Conservation (phyloP, 2,329 filamentous ascomycete genomes). For the Hypoxylon sp. region DNA sequence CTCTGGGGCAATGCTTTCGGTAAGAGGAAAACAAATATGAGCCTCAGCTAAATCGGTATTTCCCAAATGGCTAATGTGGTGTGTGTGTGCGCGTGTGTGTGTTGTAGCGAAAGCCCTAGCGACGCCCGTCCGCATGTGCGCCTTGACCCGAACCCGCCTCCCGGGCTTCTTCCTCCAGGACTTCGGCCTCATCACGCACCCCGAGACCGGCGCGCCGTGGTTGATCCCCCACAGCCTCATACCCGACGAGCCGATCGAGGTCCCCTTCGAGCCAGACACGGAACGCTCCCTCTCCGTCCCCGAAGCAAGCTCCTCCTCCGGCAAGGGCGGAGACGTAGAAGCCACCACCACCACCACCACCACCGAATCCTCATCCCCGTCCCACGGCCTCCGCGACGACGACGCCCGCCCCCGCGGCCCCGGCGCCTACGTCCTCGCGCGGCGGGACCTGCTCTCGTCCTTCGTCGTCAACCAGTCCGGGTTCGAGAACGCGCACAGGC, state of each 20-base stretch:
- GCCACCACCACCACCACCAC: too few species aligned
- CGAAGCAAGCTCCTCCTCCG: conserved; percentile 5
- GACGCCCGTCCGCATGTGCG: conserved; percentile 68
- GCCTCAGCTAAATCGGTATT: too few species aligned
- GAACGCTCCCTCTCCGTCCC: too few species aligned
- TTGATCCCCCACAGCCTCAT: conserved; percentile 63
- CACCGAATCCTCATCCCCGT: conserved; percentile 10
- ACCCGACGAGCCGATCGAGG: conserved; percentile 36
- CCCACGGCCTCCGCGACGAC: conserved; percentile 6
- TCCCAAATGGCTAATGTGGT: too few species aligned
- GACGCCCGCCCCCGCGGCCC: conserved; percentile 40
- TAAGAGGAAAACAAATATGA: conserved; percentile 51
- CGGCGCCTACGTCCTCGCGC: conserved; percentile 50
- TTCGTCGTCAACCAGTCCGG: conserved; percentile 34
- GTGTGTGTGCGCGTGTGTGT: too few species aligned
- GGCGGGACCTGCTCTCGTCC: conserved; percentile 50
- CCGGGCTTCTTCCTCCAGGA: conserved; percentile 73
- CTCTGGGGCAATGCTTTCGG: conserved; percentile 74
- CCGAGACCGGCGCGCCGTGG: conserved; percentile 65
- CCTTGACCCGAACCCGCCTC: conserved; percentile 59
- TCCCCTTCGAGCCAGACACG: too few species aligned
- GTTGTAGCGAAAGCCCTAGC: conserved; percentile 71
- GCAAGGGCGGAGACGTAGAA: conserved; percentile 1
- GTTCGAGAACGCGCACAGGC: conserved; percentile 20
- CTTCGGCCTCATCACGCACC: conserved; percentile 68